Base-by-base conservation (phyloP, 331 rosid species). In the Malus hybrid region DNA sequence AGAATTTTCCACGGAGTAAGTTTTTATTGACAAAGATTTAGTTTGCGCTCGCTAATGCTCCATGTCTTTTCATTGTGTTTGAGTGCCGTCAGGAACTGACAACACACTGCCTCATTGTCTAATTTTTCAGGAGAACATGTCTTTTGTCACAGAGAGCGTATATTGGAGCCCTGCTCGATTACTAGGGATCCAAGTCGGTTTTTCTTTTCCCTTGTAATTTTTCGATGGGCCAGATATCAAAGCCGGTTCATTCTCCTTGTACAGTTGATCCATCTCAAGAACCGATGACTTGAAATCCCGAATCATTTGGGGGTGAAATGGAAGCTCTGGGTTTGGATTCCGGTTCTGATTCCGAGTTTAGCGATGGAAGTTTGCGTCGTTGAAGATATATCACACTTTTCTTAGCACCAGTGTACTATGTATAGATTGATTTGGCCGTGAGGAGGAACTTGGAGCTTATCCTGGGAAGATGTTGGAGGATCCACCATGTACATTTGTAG, bases 1-100 rank as follows among this genome's bases (percentile, higher is more conserved):
- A 39, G 52, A 74, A 59, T 76, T 87, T 75, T 73, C 85, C 79
- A 73, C 63, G 39, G 63, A 72, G 93, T 90, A 90, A 84, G 93
- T 87, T 72, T 70, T 18, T 74, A 20, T 4, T 1, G 31, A 29
- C 61, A 3, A 44, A 18, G 32, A 62, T 52, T 60, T 69, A 12
- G 50, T 44, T 11, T 44, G 50, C 15, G 50, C 50, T 10, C 12
- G 12, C 14, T 11, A 44, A 44, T 44, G 50, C 50, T 44, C 50
- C 15, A 44, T 44, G 0, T 44, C 14, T 44, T 44, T 44, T 44
- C 67, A 29, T 31, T 46, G 39, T 39, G 18, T 6, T 10, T 11
- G 50, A 44, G 50, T 3, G 5, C 50, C 46, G 4, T 39, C 12
- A 44, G 50, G 50, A 44, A 44, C 50, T 44, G 50, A 44, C 15